These are phyloP conservation scores for Xanthoconium stramineum DNA, from an alignment of 768 basidiomycete species.

Conservation along the genomic window DNA sequence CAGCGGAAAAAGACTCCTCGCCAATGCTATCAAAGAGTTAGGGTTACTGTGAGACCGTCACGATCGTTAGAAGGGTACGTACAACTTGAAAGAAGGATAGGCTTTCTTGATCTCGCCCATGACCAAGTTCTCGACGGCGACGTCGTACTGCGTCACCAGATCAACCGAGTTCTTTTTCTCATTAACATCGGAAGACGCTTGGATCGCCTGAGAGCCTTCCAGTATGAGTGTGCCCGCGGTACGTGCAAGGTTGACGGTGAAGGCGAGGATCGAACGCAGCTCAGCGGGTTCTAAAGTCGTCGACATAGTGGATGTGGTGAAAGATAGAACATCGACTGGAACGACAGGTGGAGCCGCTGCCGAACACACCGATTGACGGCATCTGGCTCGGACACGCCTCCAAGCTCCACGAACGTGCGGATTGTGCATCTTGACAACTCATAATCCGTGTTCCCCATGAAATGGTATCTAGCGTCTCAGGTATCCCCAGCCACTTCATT, in stretches of 20 bases:
- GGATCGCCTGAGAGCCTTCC: constrained; percentile 74
- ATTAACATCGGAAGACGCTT: constrained; percentile 51
- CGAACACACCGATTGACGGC: neutral
- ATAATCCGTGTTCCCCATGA: neutral
- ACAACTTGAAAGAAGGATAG: constrained; percentile 85
- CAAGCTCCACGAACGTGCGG: constrained; percentile 5
- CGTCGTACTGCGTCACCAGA: constrained; percentile 93
- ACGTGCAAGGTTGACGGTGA: constrained; percentile 68
- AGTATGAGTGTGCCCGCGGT: constrained; percentile 74
- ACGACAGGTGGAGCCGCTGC: neutral
- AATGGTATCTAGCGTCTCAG: constrained; percentile 1
- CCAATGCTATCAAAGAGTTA: constrained; percentile 60
- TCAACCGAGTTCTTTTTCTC: constrained; percentile 96
- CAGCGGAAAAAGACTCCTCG: constrained; percentile 87
- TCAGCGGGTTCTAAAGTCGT: constrained; percentile 37
- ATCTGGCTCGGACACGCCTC: too few species aligned
- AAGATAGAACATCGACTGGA: neutral
- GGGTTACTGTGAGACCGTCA: neutral
- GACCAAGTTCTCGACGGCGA: constrained; percentile 84
- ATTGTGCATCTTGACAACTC: neutral
- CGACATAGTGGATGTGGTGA: constrained; percentile 27
- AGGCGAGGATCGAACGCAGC: constrained; percentile 60
- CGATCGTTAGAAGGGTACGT: constrained; percentile 31
- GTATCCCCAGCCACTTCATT: neutral
- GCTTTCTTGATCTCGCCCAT: constrained; percentile 57